Base-by-base conservation (phyloP, 352 stramenopile species). In the Thraustochytrium striatum region DNA sequence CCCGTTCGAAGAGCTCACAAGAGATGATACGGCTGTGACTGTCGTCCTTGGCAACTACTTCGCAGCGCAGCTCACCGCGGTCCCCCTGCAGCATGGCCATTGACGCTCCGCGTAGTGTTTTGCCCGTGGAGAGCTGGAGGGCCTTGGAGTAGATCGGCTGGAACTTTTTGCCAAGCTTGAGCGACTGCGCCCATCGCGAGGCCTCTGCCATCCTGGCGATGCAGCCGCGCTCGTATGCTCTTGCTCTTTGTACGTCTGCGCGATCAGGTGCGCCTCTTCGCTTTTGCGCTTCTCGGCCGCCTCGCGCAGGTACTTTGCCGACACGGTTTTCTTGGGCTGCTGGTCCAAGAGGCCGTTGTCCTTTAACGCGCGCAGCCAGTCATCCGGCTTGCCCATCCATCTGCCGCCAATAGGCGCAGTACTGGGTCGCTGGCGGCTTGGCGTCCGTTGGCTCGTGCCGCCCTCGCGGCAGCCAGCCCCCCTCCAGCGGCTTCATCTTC, bases 1-100 rank as follows among this genome's bases (percentile, higher is more conserved):
- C 65, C 11, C 65, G 39, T 11, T 75, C 65, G 36, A 75, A 75
- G 35, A 75, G 52, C 5, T 7, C 21, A 32, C 65, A 75, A 3
- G 65, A 75, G 36, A 75, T 61, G 36, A 75, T 75, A 3, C 65
- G 41, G 36, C 65, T 75, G 5, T 75, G 44, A 28, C 44, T 75
- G 50, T 75, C 65, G 21, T 75, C 65, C 36, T 75, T 75, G 52
- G 65, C 65, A 3, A 75, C 65, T 9, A 75, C 32, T 43, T 75
- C 65, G 39, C 65, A 75, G 35, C 65, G 65, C 39, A 75, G 65
- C 50, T 75, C 65, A 7, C 65, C 65, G 8, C 47, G 47, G 16
- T 55, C 47, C 16, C 16, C n/a, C n/a, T n/a, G n/a, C n/a, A n/a
- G 53, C 25, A 25, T 38, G 30, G 13, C 65, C 52, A 43, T 35